Percentiles rank a stretch among this genome's conserved stretches.
These are phyloP conservation scores for Picochlorum sp. DNA, from an alignment of 139 green algal genomes.

Conservation along the genomic window DNA sequence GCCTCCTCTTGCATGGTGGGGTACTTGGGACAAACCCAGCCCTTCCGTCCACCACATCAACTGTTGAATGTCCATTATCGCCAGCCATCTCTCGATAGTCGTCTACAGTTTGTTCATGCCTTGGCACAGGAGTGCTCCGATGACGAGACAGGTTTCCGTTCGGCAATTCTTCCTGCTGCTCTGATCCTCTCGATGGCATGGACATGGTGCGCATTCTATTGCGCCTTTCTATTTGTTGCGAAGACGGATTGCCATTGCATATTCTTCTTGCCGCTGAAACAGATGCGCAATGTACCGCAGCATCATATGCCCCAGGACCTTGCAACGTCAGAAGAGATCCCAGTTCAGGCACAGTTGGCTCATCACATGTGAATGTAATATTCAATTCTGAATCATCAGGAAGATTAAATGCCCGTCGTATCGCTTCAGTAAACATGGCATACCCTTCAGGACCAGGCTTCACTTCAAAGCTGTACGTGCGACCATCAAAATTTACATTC, in stretches of 20 bases:
- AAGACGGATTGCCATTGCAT: too few relatives aligned
- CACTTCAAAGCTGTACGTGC: slow-evolving; percentile 48
- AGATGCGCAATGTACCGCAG: slow-evolving; percentile 77
- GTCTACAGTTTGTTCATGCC: too few relatives aligned
- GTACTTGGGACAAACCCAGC: too few relatives aligned
- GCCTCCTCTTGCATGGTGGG: background rate
- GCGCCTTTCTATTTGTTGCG: too few relatives aligned
- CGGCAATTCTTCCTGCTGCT: too few relatives aligned
- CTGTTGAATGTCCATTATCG: too few relatives aligned
- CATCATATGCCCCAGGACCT: slow-evolving; percentile 75
- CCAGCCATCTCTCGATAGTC: too few relatives aligned
- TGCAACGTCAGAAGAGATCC: slow-evolving; percentile 70
- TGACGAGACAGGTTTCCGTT: too few relatives aligned
- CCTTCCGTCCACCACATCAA: too few relatives aligned
- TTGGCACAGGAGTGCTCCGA: too few relatives aligned
- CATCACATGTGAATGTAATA: slow-evolving; percentile 89
- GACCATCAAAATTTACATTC: slow-evolving; percentile 84
- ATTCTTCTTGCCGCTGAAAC: slow-evolving; percentile 69
- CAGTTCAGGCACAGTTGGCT: slow-evolving; percentile 42
- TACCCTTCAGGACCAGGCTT: slow-evolving; percentile 61
- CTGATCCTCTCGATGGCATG: too few relatives aligned
- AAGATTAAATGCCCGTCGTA: slow-evolving; percentile 65
- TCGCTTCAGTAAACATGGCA: slow-evolving; percentile 66
- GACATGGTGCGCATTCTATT: too few relatives aligned
- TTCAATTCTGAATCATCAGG: slow-evolving; percentile 76